These are phyloP conservation scores for Raphanus hybrid DNA, from an alignment of 441 rosid species.

Conservation along the genomic window DNA sequence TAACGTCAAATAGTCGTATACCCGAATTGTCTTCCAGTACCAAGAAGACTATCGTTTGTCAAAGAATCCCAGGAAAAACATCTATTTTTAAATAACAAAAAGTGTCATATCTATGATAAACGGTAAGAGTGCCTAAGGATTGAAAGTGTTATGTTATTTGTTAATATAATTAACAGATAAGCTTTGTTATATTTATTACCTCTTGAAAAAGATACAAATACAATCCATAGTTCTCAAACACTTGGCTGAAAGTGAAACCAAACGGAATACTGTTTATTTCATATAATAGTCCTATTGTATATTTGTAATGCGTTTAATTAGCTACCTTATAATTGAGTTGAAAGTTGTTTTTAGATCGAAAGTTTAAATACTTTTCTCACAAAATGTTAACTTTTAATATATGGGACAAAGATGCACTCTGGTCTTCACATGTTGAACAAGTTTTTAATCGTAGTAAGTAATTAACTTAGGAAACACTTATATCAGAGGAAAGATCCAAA, in stretches of 20 bases:
- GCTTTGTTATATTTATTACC: constrained; percentile 46
- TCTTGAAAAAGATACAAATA: constrained; percentile 32
- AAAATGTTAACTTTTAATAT: background rate
- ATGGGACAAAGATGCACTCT: constrained; percentile 7
- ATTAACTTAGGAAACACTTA: constrained; percentile 32
- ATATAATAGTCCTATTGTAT: background rate
- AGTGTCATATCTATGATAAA: background rate
- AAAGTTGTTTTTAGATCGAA: background rate
- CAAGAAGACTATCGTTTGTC: constrained; percentile 67
- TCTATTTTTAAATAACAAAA: background rate
- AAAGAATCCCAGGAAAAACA: constrained; percentile 51
- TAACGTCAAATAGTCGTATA: constrained; percentile 31
- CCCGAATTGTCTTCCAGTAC: constrained; percentile 59
- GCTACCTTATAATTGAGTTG: background rate
- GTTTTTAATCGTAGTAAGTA: background rate
- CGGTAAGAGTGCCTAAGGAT: constrained; percentile 2
- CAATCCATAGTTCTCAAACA: constrained; percentile 1
- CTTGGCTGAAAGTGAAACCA: background rate
- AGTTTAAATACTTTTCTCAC: background rate
- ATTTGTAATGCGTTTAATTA: background rate
- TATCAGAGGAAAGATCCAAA: constrained; percentile 40
- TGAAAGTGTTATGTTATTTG: constrained; percentile 7
- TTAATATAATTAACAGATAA: background rate
- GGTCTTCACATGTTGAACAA: background rate
- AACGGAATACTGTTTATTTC: background rate